Percentiles rank a stretch among this genome's conserved stretches.
phyloP scores from a whole-genome alignment of 331 rosid genomes.

The Quercus phellos region DNA sequence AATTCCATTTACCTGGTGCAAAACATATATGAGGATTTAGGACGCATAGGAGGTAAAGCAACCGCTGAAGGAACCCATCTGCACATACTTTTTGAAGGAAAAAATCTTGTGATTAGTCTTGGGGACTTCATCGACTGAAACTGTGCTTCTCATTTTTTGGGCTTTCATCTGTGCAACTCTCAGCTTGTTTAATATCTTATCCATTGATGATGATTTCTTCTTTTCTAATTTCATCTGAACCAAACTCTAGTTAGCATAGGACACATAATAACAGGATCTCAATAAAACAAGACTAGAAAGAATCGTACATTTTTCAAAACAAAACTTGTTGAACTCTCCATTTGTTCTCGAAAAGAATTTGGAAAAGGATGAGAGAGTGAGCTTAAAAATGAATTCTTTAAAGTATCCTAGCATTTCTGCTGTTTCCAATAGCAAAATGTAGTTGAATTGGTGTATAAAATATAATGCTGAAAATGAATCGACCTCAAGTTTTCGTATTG shows the following conservation, averaged over 20 bases:
- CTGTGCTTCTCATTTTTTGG: constrained; percentile 58
- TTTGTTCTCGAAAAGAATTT: neutral
- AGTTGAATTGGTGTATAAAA: neutral
- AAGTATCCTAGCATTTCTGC: neutral
- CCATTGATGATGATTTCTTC: constrained; percentile 72
- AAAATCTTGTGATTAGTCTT: constrained; percentile 21
- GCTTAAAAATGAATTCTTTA: neutral
- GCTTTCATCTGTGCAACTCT: constrained; percentile 68
- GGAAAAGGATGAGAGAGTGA: too few species aligned
- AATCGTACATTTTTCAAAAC: neutral
- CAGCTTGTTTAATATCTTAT: constrained; percentile 67
- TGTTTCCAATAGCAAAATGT: neutral
- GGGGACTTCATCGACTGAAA: constrained; percentile 14
- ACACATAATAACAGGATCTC: too few species aligned
- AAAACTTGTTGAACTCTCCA: neutral
- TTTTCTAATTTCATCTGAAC: constrained; percentile 79
- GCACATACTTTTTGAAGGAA: constrained; percentile 28
- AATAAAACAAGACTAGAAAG: neutral
- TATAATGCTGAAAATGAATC: neutral
- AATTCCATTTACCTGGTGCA: constrained; percentile 1
- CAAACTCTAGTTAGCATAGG: neutral
- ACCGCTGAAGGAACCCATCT: constrained; percentile 23
- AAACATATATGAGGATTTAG: constrained; percentile 5
- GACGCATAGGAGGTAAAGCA: constrained; percentile 26
- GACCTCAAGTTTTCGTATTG: constrained; percentile 82